Base-by-base conservation (phyloP, 495 filamentous ascomycete species). In the Penicillium parvum region DNA sequence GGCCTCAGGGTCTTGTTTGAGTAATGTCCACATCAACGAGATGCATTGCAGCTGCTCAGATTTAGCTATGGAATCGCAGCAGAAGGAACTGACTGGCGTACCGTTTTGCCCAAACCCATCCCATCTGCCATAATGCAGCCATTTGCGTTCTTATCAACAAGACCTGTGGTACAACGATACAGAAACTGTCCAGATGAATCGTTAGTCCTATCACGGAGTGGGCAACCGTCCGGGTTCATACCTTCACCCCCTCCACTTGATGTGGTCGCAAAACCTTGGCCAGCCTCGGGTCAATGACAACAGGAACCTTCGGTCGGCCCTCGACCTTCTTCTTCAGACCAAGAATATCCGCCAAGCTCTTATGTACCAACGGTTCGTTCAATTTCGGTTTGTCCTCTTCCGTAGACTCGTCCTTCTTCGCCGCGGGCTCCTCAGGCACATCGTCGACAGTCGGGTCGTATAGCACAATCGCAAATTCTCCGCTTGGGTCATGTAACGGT, bases 41-140 rank as follows among this genome's bases (percentile, higher is more conserved):
- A 88, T 87, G 50, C 83, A 87, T 75, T 87, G 83, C 20, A 85
- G 67, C 75, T 78, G 40, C 2, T 11, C 21, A 15, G 27, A 45
- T 75, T n/a, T 25, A 87, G 71, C 11, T 19, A 9, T 8, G 25
- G 27, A 22, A 29, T n/a, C n/a, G 11, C 11, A 30, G 19, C 12
- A 33, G 0, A 15, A 18, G 7, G 21, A 15, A 14, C 32, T 5
- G 2, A 23, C 19, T n/a, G 12, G 5, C 4, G 33, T 70, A 95
- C 74, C 9, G 92, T 99, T 69, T 99, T 99, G 32, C 92, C 92
- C 22, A 99, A 65, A 32, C 92, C 92, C 92, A 99, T 99, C 54
- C 96, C 92, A 59, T 99, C 92, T 50, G 92, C 92, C 92, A 99
- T 99, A 60, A 99, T 99, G 60, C 92, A 97, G 0, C 92, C 92